These are phyloP conservation scores for Fraxinus nigra DNA, from an alignment of 305 asterid genomes.

Conservation along the genomic window DNA sequence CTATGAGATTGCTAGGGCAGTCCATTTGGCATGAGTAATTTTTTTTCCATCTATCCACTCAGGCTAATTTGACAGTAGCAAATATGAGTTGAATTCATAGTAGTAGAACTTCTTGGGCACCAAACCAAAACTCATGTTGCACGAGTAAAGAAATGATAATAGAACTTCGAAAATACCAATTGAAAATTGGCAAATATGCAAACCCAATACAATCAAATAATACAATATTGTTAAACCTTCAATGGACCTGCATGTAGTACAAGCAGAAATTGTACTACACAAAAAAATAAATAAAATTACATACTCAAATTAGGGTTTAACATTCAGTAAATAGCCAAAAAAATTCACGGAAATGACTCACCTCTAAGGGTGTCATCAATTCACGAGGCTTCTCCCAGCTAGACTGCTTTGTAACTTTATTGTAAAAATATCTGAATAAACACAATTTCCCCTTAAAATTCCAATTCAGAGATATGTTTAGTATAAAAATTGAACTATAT, in stretches of 20 bases:
- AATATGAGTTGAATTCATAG: slow-evolving; percentile 34
- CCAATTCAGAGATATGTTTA: slow-evolving; percentile 1
- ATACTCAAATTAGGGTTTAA: not conserved
- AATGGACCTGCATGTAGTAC: not conserved
- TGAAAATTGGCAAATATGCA: slow-evolving; percentile 1
- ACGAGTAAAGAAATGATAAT: slow-evolving; percentile 20
- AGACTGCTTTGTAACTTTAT: slow-evolving; percentile 82
- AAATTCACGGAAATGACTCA: slow-evolving; percentile 38
- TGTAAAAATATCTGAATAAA: slow-evolving; percentile 77
- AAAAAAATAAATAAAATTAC: not conserved
- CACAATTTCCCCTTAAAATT: slow-evolving; percentile 6
- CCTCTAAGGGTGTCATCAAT: slow-evolving; percentile 94
- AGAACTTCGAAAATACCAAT: slow-evolving; percentile 17
- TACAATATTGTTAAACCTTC: not conserved
- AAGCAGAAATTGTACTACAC: not conserved
- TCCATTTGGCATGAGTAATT: slow-evolving; percentile 14
- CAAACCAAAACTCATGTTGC: slow-evolving; percentile 28
- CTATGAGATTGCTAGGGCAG: slow-evolving; percentile 4
- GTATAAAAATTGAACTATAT: not conserved
- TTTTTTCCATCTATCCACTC: slow-evolving; percentile 14
- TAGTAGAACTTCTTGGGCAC: slow-evolving; percentile 38
- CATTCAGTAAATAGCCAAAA: slow-evolving; percentile 7
- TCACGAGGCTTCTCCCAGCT: slow-evolving; percentile 98
- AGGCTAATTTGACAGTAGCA: slow-evolving; percentile 10
- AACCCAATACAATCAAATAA: slow-evolving; percentile 13